phyloP scores from a whole-genome alignment of 2,329 filamentous ascomycete genomes.

The Cryphonectria nitschkei region DNA sequence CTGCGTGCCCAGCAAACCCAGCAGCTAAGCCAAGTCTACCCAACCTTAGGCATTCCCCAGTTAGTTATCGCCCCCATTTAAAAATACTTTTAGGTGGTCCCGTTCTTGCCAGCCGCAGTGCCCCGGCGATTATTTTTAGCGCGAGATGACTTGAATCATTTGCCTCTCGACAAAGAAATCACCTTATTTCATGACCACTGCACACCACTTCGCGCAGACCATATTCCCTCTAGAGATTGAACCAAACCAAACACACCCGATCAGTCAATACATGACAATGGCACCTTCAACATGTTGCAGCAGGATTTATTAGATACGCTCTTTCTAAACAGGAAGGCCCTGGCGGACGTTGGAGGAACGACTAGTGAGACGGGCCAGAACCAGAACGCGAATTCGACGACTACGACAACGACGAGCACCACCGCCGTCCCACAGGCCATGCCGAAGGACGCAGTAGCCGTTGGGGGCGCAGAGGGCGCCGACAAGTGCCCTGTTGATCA shows the following conservation, averaged over 20 bases:
- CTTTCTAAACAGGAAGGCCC: slow-evolving; percentile 27
- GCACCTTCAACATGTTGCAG: slow-evolving; percentile 26
- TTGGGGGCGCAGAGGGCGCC: slow-evolving; percentile 28
- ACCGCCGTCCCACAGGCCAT: background rate
- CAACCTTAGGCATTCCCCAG: background rate
- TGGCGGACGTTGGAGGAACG: slow-evolving; percentile 23
- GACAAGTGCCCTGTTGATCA: slow-evolving; percentile 84
- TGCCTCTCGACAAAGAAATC: background rate
- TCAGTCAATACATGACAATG: slow-evolving; percentile 14
- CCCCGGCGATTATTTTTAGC: background rate
- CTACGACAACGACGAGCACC: background rate
- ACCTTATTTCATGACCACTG: background rate
- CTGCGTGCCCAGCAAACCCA: background rate
- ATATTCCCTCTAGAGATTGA: background rate
- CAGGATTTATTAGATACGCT: slow-evolving; percentile 28
- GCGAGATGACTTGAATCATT: background rate
- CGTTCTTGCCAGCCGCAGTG: background rate
- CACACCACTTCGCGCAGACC: background rate
- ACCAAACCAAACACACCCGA: background rate
- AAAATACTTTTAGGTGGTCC: background rate
- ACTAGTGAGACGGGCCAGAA: background rate
- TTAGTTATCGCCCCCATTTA: background rate
- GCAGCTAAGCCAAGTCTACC: background rate
- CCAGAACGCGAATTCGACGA: background rate
- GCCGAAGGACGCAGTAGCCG: slow-evolving; percentile 10